Evolutionary conservation across 305 asterid species (phyloP), one percentile per base, ranked within the genome.

Genomic region (Fraxinus latifolia): DNA sequence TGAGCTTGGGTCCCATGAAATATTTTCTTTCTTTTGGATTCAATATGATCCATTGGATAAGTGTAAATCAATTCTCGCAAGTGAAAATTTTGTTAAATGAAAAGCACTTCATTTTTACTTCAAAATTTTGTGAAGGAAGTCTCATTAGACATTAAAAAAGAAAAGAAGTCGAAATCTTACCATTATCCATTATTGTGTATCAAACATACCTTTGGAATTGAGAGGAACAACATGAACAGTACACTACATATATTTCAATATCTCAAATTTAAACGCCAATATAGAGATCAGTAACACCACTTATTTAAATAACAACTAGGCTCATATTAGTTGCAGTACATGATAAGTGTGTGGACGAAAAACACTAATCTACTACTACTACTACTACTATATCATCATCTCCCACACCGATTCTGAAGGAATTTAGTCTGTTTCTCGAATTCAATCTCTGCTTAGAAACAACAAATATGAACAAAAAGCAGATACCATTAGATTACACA

Each of bases 241-340:
- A n/a, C 62, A n/a, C 23, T 53, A 53, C 23, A 53, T 5, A 53
- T 53, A 53, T 53, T 53, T n/a, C 65, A 53, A 53, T n/a, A 90
- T 88, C 90, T 87, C 92, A 89, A 85, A 58, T 58, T 7, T 58
- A 58, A 58, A 58, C 0, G 67, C 67, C 67, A 19, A 7, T 55
- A 55, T 55, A 55, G 19, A 19, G 67, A 55, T 55, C 4, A 29
- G 67, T 17, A 17, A 58, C 29, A 19, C 29, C 29, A 19, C 29
- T 58, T 58, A 58, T 58, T 58, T 21, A 55, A 17, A 19, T 58
- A 31, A 58, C 68, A 8, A 9, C 68, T 2, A 58, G 21, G 68
- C 29, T 58, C 68, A 21, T 58, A 58, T 19, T 17, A 55, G 67
- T 58, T 5, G 68, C 68, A 58, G 31, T 19, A 7, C 9, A 7